Evolutionary conservation across 139 green algal genomes (phyloP).

Genomic region (Raphidocelis subcapitata): DNA sequence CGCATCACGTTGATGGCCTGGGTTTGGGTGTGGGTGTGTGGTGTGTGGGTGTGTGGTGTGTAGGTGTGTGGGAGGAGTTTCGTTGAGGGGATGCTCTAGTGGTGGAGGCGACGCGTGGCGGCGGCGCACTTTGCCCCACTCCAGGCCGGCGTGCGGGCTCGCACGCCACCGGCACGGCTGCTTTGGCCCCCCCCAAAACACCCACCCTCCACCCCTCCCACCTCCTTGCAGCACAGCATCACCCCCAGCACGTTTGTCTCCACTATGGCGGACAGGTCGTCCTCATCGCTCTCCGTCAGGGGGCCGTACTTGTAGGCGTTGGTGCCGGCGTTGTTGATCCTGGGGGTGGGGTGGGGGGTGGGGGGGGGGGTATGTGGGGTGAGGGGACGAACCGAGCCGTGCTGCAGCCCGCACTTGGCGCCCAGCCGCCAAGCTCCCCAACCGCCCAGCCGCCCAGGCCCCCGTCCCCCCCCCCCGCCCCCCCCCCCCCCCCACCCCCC

Average conservation of each 20-base stretch:
- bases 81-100: too few species aligned
- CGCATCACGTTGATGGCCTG: slow-evolving; percentile 89
- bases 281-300: slow-evolving; percentile 62
- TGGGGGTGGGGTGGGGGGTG: slow-evolving; percentile 6
- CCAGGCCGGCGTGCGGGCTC: too few species aligned
- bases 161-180: too few species aligned
- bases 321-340: slow-evolving; percentile 84
- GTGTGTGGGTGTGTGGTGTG: too few species aligned
- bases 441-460: too few species aligned
- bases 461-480: too few species aligned
- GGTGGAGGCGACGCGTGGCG: too few species aligned
- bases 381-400: neutral
- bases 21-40: neutral
- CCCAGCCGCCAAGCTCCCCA: too few species aligned
- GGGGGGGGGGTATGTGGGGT: neutral
- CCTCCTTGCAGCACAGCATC: slow-evolving; percentile 89
- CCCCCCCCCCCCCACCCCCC: too few species aligned
- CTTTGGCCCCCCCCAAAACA: too few species aligned
- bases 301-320: slow-evolving; percentile 87
- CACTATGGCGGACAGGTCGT: slow-evolving; percentile 80
- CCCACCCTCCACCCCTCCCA: slow-evolving; percentile 23
- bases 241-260: slow-evolving; percentile 91
- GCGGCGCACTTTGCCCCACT: too few species aligned
- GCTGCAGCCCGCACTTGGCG: neutral
- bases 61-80: too few species aligned